Evolutionary conservation across 83 land plant genomes (phyloP), one percentile per base, ranked within the genome.

Genomic region (Diphasiastrum complanatum): DNA sequence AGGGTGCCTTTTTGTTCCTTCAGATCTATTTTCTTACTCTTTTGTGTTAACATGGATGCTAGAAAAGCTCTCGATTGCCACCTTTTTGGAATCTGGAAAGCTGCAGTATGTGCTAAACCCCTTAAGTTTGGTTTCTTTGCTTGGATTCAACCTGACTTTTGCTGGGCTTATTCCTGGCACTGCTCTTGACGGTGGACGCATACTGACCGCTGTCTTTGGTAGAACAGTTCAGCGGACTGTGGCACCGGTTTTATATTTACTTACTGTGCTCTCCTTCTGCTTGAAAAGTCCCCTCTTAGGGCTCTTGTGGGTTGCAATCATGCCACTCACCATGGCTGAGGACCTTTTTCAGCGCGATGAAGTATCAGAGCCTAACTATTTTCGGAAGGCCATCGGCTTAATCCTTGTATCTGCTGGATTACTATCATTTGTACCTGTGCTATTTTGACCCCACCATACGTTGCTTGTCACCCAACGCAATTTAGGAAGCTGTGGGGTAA

Each of bases 351-450:
- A 61, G 49, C 27, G 43, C 11, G 64, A 61, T 27, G 64, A 61
- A 27, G 64, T 34, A 30, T n/a, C 64, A 1, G 25, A 61, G n/a
- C 64, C 64, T 5, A 45, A 35, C 26, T 28, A 45, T 24, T 25
- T 61, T 61, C 64, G 64, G 50, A 61, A 61, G 50, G 64, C 50
- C 30, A 1, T 61, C n/a, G 64, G 64, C 18, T 24, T 61, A 16
- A 34, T 50, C 6, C 26, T 61, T 45, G 50, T 61, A 31, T 16
- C 30, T 18, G 64, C 64, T 61, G 51, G 50, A 25, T 33, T 61
- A 12, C 50, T 31, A 30, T 26, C 64, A 1, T 61, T 61, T n/a
- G 50, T 61, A 25, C 64, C 64, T 45, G 28, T 35, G 18, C 38
- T 59, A 12, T 23, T 29, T 14, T 59, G 62, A 59, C n/a, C n/a